Evolutionary conservation across 345 rosid genomes (phyloP).

Genomic region (Brassica rapa): DNA sequence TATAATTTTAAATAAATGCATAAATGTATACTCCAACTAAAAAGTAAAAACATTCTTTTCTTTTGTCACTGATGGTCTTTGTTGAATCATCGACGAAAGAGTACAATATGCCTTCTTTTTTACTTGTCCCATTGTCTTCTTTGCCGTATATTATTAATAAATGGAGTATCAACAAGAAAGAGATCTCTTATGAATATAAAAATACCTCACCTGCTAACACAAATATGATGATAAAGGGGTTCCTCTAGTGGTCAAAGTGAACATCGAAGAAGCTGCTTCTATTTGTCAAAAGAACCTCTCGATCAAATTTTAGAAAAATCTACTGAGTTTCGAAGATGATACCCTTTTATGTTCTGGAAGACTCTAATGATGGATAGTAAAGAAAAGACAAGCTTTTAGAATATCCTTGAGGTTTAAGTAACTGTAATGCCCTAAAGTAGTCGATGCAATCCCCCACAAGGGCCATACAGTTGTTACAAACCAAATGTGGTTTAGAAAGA

Average conservation of each 20-base stretch:
- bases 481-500: background rate
- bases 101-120: background rate
- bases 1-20: too few species aligned
- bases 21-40: too few species aligned
- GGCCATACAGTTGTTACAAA: too few species aligned
- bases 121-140: background rate
- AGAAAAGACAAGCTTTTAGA: too few species aligned
- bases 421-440: too few species aligned
- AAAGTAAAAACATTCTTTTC: too few species aligned
- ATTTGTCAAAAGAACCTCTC: background rate
- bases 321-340: background rate
- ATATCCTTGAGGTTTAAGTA: background rate
- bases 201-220: too few species aligned
- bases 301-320: background rate
- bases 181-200: background rate
- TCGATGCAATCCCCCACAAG: too few species aligned
- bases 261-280: background rate
- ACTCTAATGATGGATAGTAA: background rate
- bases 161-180: background rate
- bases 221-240: background rate
- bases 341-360: background rate
- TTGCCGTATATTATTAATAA: too few species aligned
- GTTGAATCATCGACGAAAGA: too few species aligned
- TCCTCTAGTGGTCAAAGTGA: background rate
- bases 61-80: too few species aligned